Conservation (phyloP, 163 green algal species). For the Prototheca wickerhamii region DNA sequence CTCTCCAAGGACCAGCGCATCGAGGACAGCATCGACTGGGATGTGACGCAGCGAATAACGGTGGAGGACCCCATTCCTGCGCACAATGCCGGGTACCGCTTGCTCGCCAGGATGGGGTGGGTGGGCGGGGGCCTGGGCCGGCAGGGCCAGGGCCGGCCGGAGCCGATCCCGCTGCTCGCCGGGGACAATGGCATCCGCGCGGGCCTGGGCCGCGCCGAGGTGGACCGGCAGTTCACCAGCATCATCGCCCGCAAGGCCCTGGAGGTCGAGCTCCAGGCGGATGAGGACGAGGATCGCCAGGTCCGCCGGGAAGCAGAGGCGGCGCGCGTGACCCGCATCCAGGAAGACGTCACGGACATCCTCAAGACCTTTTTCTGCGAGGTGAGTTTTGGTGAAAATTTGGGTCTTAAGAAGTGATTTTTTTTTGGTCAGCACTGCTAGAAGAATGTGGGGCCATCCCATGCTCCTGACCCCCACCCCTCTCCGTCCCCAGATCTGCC, state of each 20-base stretch:
- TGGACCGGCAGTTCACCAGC: slow-evolving; percentile 53
- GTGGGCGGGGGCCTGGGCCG: slow-evolving; percentile 46
- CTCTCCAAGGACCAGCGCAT: slow-evolving; percentile 25
- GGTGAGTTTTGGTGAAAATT: slow-evolving; percentile 21
- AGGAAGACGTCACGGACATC: slow-evolving; percentile 55
- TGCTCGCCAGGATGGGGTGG: slow-evolving; percentile 63
- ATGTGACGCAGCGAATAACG: slow-evolving; percentile 16
- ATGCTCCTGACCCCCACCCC: neutral
- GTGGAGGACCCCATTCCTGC: slow-evolving; percentile 24
- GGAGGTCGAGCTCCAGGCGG: slow-evolving; percentile 66
- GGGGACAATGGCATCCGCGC: slow-evolving; percentile 58
- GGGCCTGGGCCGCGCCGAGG: slow-evolving; percentile 63
- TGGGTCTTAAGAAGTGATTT: neutral
- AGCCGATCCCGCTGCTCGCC: slow-evolving; percentile 46
- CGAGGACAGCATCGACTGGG: slow-evolving; percentile 34
- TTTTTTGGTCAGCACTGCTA: neutral
- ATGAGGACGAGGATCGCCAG: slow-evolving; percentile 52
- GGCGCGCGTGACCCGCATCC: slow-evolving; percentile 46
- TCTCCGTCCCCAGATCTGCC: slow-evolving; percentile 50
- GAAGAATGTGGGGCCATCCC: neutral
- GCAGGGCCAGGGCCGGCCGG: slow-evolving; percentile 49
- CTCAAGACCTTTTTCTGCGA: slow-evolving; percentile 65
- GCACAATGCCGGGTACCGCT: slow-evolving; percentile 47
- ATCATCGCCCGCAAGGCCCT: slow-evolving; percentile 47
- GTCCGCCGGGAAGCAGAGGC: slow-evolving; percentile 29